Evolutionary conservation across 148 eudicot genomes (phyloP), one percentile per base, ranked within the genome.

Genomic region (Rhododendron ferrugineum): DNA sequence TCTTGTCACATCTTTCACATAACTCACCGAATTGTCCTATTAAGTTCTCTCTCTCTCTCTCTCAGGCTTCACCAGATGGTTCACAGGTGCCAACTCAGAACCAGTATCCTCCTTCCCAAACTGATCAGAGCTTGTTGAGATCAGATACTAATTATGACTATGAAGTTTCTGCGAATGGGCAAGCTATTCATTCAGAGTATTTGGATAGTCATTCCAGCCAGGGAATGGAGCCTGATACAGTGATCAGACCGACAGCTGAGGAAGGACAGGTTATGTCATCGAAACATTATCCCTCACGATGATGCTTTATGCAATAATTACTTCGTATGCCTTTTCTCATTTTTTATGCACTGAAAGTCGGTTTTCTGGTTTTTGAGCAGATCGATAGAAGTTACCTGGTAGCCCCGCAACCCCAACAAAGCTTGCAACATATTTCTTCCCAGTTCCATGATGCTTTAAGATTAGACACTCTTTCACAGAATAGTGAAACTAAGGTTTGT

Each of bases 351-450:
- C 78, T 4, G 20, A 74, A 26, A 23, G 28, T 84, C 16, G n/a
- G 23, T 47, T 85, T 82, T 68, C 85, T 92, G 93, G 93, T 87
- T 64, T 86, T 89, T 76, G 89, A 92, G 72, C 84, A 93, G 47
- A 85, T 87, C 30, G 95, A 87, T 79, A 91, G 91, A 87, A 88
- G 86, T 66, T 88, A 89, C 78, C 85, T 86, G 60, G 85, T 70
- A 18, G 89, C 85, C 81, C n/a, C 92, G 28, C 92, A 92, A 60
- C 56, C 91, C 73, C 98, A 91, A 78, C 92, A 91, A 84, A 92
- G 81, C 89, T 89, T 93, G 93, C 96, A 92, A 42, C 94, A 92
- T 64, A 87, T 95, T 56, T 93, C 98, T 84, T 92, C 97, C 81
- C 98, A 94, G 82, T 95, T 97, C 80, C 96, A 86, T 80, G 91